phyloP scores from a whole-genome alignment of 1,139 yeast genomes.

The Candida sp. region DNA sequence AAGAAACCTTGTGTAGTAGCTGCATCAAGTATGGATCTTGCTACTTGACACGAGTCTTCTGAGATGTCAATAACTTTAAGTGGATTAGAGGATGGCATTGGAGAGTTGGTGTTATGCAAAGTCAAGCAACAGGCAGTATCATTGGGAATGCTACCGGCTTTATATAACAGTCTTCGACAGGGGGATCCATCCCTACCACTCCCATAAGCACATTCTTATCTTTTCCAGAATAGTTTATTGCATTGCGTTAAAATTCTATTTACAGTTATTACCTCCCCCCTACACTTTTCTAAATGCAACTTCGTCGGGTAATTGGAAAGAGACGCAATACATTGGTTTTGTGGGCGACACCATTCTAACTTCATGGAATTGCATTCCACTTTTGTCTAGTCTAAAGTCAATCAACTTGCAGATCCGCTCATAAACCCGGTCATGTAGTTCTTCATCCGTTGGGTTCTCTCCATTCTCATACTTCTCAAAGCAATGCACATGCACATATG shows the following conservation, averaged over 20 bases:
- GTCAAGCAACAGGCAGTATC: background rate
- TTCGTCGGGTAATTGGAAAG: conserved; percentile 76
- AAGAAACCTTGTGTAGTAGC: conserved; percentile 74
- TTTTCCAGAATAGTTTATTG: no score
- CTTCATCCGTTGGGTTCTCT: conserved; percentile 62
- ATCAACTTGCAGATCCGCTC: conserved; percentile 59
- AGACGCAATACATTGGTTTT: conserved; percentile 92
- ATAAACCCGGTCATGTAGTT: conserved; percentile 66
- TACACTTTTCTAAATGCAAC: conserved; percentile 59
- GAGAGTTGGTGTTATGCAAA: background rate
- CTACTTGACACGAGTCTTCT: conserved; percentile 44
- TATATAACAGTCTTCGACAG: no score
- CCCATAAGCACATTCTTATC: no score
- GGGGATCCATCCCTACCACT: no score
- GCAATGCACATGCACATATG: conserved; percentile 87
- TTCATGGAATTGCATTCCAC: conserved; percentile 65
- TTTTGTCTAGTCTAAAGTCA: conserved; percentile 49
- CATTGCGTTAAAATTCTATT: background rate
- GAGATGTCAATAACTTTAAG: conserved; percentile 61
- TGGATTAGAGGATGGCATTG: conserved; percentile 35
- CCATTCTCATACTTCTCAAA: conserved; percentile 83
- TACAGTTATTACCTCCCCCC: background rate
- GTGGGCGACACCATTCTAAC: conserved; percentile 97
- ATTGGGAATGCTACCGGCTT: background rate
- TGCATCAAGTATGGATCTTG: conserved; percentile 55